A percentile compares a stretch with the other conserved stretches of the same genome.
These are phyloP conservation scores for Calendula officinalis DNA, from an alignment of 129 eudicot species.

Conservation along the genomic window DNA sequence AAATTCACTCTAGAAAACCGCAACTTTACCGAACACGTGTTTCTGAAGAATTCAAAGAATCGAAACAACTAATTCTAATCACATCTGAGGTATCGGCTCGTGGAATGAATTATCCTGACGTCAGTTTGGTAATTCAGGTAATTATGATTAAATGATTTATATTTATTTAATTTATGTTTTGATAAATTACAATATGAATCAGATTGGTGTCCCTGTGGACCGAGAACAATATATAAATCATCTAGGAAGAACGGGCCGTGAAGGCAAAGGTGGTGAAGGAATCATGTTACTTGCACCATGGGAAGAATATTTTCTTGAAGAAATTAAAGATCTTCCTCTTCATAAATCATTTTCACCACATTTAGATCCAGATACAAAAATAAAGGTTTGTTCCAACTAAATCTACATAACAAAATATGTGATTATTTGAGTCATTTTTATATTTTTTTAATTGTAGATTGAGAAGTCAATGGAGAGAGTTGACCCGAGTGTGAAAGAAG, in stretches of 20 bases:
- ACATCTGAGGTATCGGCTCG: conserved; percentile 86
- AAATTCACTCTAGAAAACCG: conserved; percentile 79
- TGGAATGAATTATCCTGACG: conserved; percentile 94
- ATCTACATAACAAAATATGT: not conserved
- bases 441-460: conserved; percentile 46
- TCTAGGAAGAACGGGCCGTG: conserved; percentile 91
- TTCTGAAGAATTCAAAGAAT: conserved; percentile 78
- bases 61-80: conserved; percentile 57
- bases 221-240: conserved; percentile 80
- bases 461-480: conserved; percentile 62
- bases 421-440: not conserved
- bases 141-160: not conserved
- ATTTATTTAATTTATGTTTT: not conserved
- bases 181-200: conserved; percentile 13
- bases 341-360: conserved; percentile 50
- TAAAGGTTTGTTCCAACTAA: conserved; percentile 47
- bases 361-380: conserved; percentile 51
- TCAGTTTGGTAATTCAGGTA: conserved; percentile 89
- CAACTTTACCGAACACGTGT: conserved; percentile 67
- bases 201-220: conserved; percentile 86
- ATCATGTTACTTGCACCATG: conserved; percentile 81
- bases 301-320: conserved; percentile 82
- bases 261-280: conserved; percentile 87
- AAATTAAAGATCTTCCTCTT: conserved; percentile 70
- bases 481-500: conserved; percentile 79